Percentiles rank a stretch among this genome's conserved stretches.
Conservation (phyloP, 805 yeast species). For the Yarrowia porcina region DNA sequence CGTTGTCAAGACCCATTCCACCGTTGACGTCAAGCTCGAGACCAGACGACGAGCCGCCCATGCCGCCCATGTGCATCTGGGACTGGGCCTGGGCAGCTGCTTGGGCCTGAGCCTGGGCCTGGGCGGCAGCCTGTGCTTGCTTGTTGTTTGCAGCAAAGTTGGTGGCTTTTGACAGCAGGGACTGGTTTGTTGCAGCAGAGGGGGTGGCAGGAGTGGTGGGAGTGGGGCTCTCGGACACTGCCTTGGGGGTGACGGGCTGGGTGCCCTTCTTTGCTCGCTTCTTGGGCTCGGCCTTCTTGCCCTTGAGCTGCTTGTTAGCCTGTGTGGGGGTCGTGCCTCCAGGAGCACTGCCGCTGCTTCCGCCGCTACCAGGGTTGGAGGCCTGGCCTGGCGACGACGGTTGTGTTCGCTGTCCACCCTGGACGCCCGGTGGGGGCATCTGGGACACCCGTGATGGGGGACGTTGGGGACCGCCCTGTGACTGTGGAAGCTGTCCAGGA, state of each 20-base stretch:
- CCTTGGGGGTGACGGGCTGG: slow-evolving; percentile 22
- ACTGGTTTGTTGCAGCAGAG: slow-evolving; percentile 11
- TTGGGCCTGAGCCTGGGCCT: slow-evolving; percentile 19
- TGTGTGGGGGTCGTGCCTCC: slow-evolving; percentile 28
- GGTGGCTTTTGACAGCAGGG: slow-evolving; percentile 11
- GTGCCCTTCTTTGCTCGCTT: slow-evolving; percentile 32
- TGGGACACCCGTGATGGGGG: slow-evolving; percentile 25
- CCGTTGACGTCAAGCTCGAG: slow-evolving; percentile 24
- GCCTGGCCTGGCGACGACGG: slow-evolving; percentile 33
- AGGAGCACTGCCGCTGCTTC: slow-evolving; percentile 22
- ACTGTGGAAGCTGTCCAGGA: slow-evolving; percentile 26
- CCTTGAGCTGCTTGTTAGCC: slow-evolving; percentile 29
- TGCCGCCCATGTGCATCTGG: slow-evolving; percentile 19
- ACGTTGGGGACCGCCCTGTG: slow-evolving; percentile 25
- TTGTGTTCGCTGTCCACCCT: slow-evolving; percentile 32
- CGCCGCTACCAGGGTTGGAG: slow-evolving; percentile 28
- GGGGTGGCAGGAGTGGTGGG: slow-evolving; percentile 25
- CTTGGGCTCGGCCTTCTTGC: slow-evolving; percentile 30
- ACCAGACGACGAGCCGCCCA: slow-evolving; percentile 17
- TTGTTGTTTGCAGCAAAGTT: slow-evolving; percentile 20
- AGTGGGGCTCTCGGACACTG: slow-evolving; percentile 22
- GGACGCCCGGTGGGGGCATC: slow-evolving; percentile 35
- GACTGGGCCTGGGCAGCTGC: slow-evolving; percentile 19
- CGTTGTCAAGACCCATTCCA: slow-evolving; percentile 39
- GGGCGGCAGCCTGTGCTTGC: slow-evolving; percentile 19